Evolutionary conservation across 345 rosid genomes (phyloP), one percentile per base, ranked within the genome.

Genomic region (Salix viminalis): DNA sequence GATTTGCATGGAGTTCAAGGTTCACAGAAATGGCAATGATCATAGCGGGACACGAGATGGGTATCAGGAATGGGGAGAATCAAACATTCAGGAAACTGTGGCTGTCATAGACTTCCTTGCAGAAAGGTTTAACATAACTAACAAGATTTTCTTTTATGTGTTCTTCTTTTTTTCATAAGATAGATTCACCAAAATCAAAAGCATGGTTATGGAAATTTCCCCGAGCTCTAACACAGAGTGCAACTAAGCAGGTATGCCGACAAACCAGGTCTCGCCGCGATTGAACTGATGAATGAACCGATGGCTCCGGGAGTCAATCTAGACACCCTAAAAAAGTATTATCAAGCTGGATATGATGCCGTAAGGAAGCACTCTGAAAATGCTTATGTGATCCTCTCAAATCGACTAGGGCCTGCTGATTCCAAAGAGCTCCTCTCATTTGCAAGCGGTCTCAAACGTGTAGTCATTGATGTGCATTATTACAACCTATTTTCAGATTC

Each of bases 281-380:
- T 84, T 23, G 86, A 78, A 69, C 44, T 86, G 79, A 80, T 86
- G 86, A 84, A 84, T 21, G 89, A 86, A 77, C 89, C 89, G 4
- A 5, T 0, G 37, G 85, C 84, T 7, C 83, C 81, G 0, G 82
- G 60, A 10, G n/a, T 79, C 13, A 16, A 14, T 28, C 54, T 84
- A 3, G 85, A 80, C 2, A 65, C 60, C 37, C 86, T 86, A 0
- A 78, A 26, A 5, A 76, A 64, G 19, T 86, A 82, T 67, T 86
- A 84, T 6, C 41, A 50, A 69, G 78, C 76, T 1, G 89, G 87
- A 19, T 82, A 86, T 14, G 67, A 84, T 10, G 83, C 83, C 5
- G 87, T 86, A 21, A 76, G 84, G 61, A 84, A 83, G 48, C 34
- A 86, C 81, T 82, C 42, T 52, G 36, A 48, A 32, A 37, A 26